Base-by-base conservation (phyloP, 2,329 filamentous ascomycete genomes). In the Arachnomyces sp. region DNA sequence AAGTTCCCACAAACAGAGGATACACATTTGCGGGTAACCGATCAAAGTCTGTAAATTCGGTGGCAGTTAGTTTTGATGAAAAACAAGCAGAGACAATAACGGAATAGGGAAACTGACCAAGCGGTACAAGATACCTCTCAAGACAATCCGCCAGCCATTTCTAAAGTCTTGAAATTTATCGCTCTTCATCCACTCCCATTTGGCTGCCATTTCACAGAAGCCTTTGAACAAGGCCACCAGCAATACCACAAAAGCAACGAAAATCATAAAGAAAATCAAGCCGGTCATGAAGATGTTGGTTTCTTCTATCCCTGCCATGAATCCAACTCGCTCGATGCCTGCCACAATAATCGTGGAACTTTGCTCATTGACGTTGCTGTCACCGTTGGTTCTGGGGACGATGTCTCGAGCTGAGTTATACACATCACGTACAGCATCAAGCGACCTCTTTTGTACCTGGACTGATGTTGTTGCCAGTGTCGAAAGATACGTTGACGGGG, bases 271-370 rank as follows among this genome's bases (percentile, higher is more conserved):
- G 72, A 95, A 94, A 50, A 82, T 79, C 39, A 95, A 73, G 34
- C 87, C 86, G 1, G 90, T 95, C 69, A 95, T 74, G 72, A 95
- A 95, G 52, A 95, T 78, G 66, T 96, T 95, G 46, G 88, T 92
- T 2, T 78, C 73, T 65, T 96, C 90, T 47, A 96, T 95, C 43
- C 72, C 72, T 29, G 86, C 83, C 48, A 78, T 77, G 74, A 93
- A 95, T 21, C 86, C 88, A 33, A 94, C 88, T 63, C 90, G 82
- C 56, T 93, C 78, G 46, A 95, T 93, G 50, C 90, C 90, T 44
- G 76, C 81, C 28, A 95, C 82, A 40, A 75, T 66, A 43, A 75
- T 50, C 15, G 57, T 60, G 30, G 59, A 57, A 36, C 54, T 52
- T 31, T 46, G 72, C 33, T 77, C 77, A 53, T 70, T 69, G 44